phyloP scores from a whole-genome alignment of 169 alveolate species.

The Cryptosporidium ubiquitum region DNA sequence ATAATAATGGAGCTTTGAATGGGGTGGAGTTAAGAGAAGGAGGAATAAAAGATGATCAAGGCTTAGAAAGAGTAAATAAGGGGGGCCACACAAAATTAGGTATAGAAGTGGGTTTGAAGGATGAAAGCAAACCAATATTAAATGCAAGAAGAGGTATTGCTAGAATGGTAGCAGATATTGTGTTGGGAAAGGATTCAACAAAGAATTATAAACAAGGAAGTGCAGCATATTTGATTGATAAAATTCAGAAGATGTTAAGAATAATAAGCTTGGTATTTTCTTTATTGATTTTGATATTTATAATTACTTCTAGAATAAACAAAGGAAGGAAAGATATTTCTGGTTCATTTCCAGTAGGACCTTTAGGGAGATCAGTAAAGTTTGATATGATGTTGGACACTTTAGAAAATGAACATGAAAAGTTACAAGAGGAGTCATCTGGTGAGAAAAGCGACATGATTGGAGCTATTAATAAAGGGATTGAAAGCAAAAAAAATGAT shows the following conservation, averaged over 20 bases:
- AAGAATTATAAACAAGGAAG: constrained; percentile 38
- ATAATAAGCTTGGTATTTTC: constrained; percentile 44
- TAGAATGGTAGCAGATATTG: background rate
- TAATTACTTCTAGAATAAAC: constrained; percentile 37
- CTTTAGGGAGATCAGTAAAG: constrained; percentile 49
- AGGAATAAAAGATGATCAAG: background rate
- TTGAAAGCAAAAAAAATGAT: background rate
- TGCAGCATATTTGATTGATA: constrained; percentile 26
- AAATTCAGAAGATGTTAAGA: constrained; percentile 42
- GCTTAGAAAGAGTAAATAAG: background rate
- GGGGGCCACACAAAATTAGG: background rate
- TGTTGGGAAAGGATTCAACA: constrained; percentile 1
- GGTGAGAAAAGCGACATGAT: background rate
- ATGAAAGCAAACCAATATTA: background rate
- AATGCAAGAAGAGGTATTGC: constrained; percentile 56
- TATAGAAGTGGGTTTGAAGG: background rate
- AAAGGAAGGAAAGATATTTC: constrained; percentile 3
- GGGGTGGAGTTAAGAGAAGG: background rate
- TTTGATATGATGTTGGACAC: constrained; percentile 47
- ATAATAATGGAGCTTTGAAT: background rate
- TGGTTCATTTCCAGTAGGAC: constrained; percentile 24
- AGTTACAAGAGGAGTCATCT: background rate
- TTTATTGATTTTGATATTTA: constrained; percentile 11
- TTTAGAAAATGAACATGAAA: background rate
- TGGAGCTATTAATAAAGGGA: background rate